Evolutionary conservation across 176 grass and related monocot species (phyloP).

Genomic region (Elymus sibiricus): DNA sequence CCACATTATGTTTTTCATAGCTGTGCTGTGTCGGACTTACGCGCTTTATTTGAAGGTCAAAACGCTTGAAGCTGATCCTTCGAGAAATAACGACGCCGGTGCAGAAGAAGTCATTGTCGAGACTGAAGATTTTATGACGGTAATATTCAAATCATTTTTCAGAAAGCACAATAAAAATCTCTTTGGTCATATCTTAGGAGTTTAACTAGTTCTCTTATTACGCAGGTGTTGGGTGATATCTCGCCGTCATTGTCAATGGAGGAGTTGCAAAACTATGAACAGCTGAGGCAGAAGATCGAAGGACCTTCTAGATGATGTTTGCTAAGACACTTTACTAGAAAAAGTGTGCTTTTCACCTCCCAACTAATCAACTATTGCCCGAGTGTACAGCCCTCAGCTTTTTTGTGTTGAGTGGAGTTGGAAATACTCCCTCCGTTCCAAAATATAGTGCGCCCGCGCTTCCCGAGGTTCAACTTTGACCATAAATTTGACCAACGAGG

Average conservation of each 20-base stretch:
- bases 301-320: conserved; percentile 55
- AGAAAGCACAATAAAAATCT: not conserved
- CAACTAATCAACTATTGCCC: too few species aligned
- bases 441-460: too few species aligned
- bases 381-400: too few species aligned
- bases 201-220: not conserved
- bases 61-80: conserved; percentile 38
- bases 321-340: too few species aligned
- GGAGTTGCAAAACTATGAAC: conserved; percentile 61
- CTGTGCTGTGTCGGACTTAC: not conserved
- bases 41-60: conserved; percentile 31
- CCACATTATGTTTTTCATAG: not conserved
- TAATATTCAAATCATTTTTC: conserved; percentile 24
- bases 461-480: too few species aligned
- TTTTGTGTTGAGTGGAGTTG: not conserved
- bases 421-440: too few species aligned
- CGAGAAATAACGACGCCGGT: conserved; percentile 41
- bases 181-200: not conserved
- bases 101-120: conserved; percentile 62
- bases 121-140: conserved; percentile 77
- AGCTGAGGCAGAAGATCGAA: conserved; percentile 65
- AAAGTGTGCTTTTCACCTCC: too few species aligned
- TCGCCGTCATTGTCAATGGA: conserved; percentile 65
- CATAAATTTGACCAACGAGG: too few species aligned
- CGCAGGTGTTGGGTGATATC: conserved; percentile 66